These are phyloP conservation scores for Phaeomoniella chlamydospora DNA, from an alignment of 2,329 filamentous ascomycete species.

Conservation along the genomic window DNA sequence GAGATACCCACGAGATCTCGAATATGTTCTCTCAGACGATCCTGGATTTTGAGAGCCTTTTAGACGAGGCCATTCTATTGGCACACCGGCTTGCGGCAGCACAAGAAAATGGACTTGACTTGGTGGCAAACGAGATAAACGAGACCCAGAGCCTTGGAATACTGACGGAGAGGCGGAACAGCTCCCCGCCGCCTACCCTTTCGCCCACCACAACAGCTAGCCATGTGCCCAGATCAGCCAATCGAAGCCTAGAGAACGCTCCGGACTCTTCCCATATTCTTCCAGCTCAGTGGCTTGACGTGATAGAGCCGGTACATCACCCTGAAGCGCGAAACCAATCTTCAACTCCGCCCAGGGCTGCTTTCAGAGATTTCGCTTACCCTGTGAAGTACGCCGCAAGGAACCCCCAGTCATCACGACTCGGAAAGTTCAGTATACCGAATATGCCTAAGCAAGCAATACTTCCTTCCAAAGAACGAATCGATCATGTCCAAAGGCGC, in stretches of 20 bases:
- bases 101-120: background rate
- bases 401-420: background rate
- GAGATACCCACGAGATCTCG: background rate
- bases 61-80: conserved; percentile 21
- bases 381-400: background rate
- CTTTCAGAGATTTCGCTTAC: background rate
- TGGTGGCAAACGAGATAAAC: conserved; percentile 8
- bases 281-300: background rate
- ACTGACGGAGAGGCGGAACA: background rate
- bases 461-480: background rate
- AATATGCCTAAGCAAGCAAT: background rate
- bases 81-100: conserved; percentile 18
- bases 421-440: background rate
- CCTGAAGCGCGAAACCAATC: background rate
- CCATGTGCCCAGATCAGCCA: background rate
- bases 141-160: conserved; percentile 1
- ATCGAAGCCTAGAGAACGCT: too few species aligned
- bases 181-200: too few species aligned
- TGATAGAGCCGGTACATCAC: too few species aligned
- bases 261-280: background rate
- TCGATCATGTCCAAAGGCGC: background rate
- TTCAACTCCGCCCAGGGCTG: background rate
- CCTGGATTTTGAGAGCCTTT: conserved; percentile 17
- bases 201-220: conserved; percentile 22
- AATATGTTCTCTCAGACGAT: conserved; percentile 16